A percentile compares a stretch with the other conserved stretches of the same genome.
phyloP scores from a whole-genome alignment of 2,329 filamentous ascomycete genomes.

The Trichoderma aggressivum region DNA sequence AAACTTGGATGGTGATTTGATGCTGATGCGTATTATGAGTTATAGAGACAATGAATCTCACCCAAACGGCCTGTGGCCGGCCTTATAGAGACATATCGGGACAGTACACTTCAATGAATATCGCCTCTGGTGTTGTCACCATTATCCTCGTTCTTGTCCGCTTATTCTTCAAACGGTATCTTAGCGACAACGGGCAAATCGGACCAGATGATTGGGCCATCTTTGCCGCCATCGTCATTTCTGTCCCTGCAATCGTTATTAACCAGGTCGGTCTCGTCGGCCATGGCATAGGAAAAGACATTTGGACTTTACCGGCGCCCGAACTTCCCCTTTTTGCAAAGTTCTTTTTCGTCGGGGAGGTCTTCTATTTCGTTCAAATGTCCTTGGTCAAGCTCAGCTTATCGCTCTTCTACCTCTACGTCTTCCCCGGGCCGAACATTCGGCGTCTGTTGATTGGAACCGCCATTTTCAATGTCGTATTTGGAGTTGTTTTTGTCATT shows the following conservation, averaged over 20 bases:
- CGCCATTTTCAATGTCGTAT: constrained; percentile 31
- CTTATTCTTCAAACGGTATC: constrained; percentile 25
- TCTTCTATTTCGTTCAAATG: constrained; percentile 39
- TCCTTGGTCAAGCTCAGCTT: constrained; percentile 41
- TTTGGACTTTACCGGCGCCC: constrained; percentile 32
- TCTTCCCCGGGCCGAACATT: constrained; percentile 35
- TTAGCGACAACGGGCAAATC: constrained; percentile 30
- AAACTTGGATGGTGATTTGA: background rate
- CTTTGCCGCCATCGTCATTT: constrained; percentile 23
- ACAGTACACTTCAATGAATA: constrained; percentile 10
- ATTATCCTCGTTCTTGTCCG: constrained; percentile 21
- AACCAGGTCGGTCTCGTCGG: constrained; percentile 25
- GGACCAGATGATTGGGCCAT: constrained; percentile 32
- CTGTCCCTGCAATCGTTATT: constrained; percentile 25
- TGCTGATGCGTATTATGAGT: background rate
- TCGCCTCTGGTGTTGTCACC: constrained; percentile 23
- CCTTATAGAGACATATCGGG: background rate
- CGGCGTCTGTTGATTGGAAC: constrained; percentile 33
- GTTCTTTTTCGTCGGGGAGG: constrained; percentile 34
- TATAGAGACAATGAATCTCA: constrained; percentile 13
- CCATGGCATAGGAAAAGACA: constrained; percentile 32
- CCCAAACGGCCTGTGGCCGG: background rate
- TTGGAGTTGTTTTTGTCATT: constrained; percentile 33
- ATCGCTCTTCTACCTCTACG: constrained; percentile 41
- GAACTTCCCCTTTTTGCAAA: constrained; percentile 27